Base-by-base conservation (phyloP, 306 rosid genomes). In the Prunus padus region DNA sequence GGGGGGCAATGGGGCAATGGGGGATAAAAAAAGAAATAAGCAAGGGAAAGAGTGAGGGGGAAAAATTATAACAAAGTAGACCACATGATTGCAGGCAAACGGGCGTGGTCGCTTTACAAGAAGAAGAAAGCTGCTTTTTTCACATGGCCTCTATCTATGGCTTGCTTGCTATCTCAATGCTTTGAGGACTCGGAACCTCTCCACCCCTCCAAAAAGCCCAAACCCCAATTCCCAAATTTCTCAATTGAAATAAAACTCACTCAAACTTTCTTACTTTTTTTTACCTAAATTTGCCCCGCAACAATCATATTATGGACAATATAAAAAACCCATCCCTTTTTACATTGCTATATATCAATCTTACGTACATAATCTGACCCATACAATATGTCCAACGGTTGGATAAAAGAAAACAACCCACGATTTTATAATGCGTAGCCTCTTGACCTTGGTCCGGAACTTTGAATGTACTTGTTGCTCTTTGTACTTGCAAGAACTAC, bases 21-120 rank as follows among this genome's bases (percentile, higher is more conserved):
- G 63, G 57, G 44, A 28, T 77, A 61, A 42, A 12, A 78, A 71
- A 71, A 72, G 65, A 7, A 44, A 18, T 42, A 45, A n/a, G 73
- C 67, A 65, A 11, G 33, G 68, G 79, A 74, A 80, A 69, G 54
- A 80, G 85, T 73, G 85, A 82, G 66, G 69, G 80, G 42, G 3
- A 31, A 49, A 72, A 81, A 89, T 88, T 77, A 91, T 89, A 88
- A 81, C 84, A 76, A 74, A 85, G 80, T 85, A 95, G 96, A 95
- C 92, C 93, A 22, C 88, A 95, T 95, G 92, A 95, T 95, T 95
- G 87, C 91, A 87, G 82, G 83, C 92, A 88, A 90, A 92, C 82
- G 91, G 87, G 98, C 94, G 95, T 94, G 96, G 97, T 91, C 90
- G 79, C 87, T 87, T 89, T 91, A 86, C 85, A 73, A 81, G 77